Percentiles rank a stretch among this genome's conserved stretches.
These are phyloP conservation scores for Epichloe scottii DNA, from an alignment of 2,329 filamentous ascomycete genomes.

Conservation along the genomic window DNA sequence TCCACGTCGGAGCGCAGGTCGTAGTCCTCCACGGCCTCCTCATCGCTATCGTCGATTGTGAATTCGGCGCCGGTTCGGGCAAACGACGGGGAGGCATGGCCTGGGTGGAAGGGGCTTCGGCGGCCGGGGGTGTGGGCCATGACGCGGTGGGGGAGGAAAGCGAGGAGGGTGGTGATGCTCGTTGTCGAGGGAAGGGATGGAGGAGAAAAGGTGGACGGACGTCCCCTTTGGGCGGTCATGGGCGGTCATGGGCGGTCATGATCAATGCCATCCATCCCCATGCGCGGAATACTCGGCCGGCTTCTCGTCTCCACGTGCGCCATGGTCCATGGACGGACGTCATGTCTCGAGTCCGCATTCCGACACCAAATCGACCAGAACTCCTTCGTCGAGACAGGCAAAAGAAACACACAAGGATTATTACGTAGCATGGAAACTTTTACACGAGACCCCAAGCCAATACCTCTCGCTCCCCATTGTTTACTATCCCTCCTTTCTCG, in stretches of 20 bases:
- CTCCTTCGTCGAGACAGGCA: no score
- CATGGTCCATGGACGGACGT: no score
- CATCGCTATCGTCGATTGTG: constrained; percentile 22
- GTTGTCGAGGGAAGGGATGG: background rate
- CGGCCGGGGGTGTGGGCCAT: constrained; percentile 5
- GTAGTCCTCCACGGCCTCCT: constrained; percentile 12
- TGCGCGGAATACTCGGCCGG: no score
- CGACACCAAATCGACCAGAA: no score
- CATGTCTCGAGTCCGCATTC: no score
- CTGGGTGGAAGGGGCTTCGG: constrained; percentile 12
- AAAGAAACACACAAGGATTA: background rate
- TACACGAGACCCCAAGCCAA: background rate
- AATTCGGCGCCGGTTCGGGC: constrained; percentile 27
- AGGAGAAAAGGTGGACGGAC: no score
- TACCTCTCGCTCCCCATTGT: background rate
- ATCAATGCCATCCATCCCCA: no score
- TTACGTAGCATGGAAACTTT: no score
- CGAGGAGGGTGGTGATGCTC: background rate
- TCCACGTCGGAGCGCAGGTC: constrained; percentile 20
- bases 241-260: no score
- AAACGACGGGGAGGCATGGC: constrained; percentile 22
- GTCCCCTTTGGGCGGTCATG: no score
- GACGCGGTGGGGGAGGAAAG: background rate
- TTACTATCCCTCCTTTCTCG: constrained; percentile 4
- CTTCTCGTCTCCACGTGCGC: no score